Evolutionary conservation across 179 eudicot species (phyloP), one percentile per base, ranked within the genome.

Genomic region (Actinidia arguta): DNA sequence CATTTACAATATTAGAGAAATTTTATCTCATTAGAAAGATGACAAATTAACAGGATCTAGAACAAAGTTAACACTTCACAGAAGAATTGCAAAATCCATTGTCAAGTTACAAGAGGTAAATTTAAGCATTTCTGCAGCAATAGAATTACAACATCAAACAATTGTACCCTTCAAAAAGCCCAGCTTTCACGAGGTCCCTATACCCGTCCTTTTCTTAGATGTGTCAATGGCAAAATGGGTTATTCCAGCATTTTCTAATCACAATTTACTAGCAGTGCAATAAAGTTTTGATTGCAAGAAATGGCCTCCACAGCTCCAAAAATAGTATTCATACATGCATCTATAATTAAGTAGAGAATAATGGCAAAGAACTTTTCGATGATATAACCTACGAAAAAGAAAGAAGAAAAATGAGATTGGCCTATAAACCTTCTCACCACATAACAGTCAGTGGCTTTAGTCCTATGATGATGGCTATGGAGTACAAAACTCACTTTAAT

Each of bases 361-460:
- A 36, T 59, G 20, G 44, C 27, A 47, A 52, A 55, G 14, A 52
- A 27, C 27, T 6, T 13, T 51, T 3, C 8, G 20, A 25, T 1
- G 52, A 74, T 20, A 31, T 31, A 74, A 36, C 42, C 14, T n/a
- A 16, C 46, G 2, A 11, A 20, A 42, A 42, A 54, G 12, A 7
- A 58, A 56, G 18, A 9, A 47, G 22, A 9, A 17, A 54, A 10
- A 75, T 36, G 79, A 58, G 6, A 58, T 58, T 44, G 79, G n/a
- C 36, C 47, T 16, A 22, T 55, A 76, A 58, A 76, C 68, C 79
- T 59, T 76, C n/a, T 39, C 10, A 39, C 73, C 73, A 39, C 48
- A 13, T 24, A n/a, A n/a, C n/a, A n/a, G 48, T 68, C 24, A 16
- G 62, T 22, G 39, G 31, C 78, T 27, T 76, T 56, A 11, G 48